Conservation (phyloP, 225 moss, liverwort and hornwort species). For the Sphagnum contortum region DNA sequence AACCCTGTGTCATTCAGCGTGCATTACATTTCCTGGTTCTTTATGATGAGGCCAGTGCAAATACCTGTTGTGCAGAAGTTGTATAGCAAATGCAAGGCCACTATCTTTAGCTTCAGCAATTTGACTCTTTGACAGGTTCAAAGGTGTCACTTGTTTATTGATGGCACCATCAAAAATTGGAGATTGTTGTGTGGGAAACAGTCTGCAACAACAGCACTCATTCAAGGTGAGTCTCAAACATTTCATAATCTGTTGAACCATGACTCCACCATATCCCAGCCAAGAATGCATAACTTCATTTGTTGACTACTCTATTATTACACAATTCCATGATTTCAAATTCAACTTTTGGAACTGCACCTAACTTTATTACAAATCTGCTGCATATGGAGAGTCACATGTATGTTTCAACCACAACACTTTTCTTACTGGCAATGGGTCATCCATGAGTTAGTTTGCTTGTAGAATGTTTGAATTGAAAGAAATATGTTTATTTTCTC, state of each 20-base stretch:
- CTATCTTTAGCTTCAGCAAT: slow-evolving; percentile 17
- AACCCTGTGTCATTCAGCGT: background rate
- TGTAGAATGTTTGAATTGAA: no score
- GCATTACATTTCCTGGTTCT: no score
- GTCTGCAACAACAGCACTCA: slow-evolving; percentile 19
- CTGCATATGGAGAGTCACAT: no score
- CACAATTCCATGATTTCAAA: background rate
- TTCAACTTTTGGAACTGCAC: no score
- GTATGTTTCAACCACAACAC: no score
- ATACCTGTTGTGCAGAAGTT: slow-evolving; percentile 34
- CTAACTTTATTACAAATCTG: no score
- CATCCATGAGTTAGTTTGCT: no score
- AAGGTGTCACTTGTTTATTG: slow-evolving; percentile 29
- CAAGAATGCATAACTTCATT: background rate
- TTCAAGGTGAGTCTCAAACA: background rate
- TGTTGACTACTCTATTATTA: background rate
- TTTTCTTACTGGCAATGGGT: no score
- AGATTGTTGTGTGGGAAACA: slow-evolving; percentile 64
- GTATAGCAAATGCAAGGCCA: slow-evolving; percentile 33
- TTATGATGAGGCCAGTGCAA: no score
- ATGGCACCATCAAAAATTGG: slow-evolving; percentile 54
- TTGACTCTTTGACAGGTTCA: slow-evolving; percentile 22
- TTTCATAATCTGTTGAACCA: background rate
- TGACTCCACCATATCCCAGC: background rate
- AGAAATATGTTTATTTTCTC: no score